A percentile compares a stretch with the other conserved stretches of the same genome.
Conservation (phyloP, 176 grass and related monocot species). For the Chloris gayana region DNA sequence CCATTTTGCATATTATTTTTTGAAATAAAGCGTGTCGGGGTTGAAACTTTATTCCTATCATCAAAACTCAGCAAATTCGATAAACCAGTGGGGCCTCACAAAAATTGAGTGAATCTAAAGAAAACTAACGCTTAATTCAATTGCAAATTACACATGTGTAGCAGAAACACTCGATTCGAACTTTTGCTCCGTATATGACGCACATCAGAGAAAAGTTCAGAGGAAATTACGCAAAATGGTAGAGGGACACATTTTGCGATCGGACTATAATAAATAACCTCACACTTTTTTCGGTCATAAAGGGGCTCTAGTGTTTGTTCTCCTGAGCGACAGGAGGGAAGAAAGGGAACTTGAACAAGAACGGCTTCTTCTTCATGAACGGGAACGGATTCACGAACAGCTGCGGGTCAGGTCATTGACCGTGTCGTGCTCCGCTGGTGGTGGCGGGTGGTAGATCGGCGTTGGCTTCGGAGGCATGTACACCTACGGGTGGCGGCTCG, state of each 20-base stretch:
- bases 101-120: too few relatives aligned
- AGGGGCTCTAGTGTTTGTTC: slow-evolving; percentile 15
- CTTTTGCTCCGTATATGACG: too few relatives aligned
- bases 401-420: slow-evolving; percentile 19
- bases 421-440: slow-evolving; percentile 22
- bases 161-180: too few relatives aligned
- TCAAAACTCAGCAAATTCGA: too few relatives aligned
- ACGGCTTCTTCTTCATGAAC: slow-evolving; percentile 28
- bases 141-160: too few relatives aligned
- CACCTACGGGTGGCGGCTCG: slow-evolving; percentile 1
- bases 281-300: neutral
- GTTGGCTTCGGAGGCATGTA: neutral
- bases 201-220: too few relatives aligned
- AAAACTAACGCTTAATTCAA: too few relatives aligned
- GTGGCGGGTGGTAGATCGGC: slow-evolving; percentile 38
- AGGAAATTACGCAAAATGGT: neutral
- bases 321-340: slow-evolving; percentile 32
- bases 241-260: neutral
- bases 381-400: slow-evolving; percentile 28
- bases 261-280: neutral
- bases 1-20: too few relatives aligned
- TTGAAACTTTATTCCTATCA: too few relatives aligned
- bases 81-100: too few relatives aligned
- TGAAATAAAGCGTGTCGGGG: too few relatives aligned
- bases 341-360: slow-evolving; percentile 6